phyloP scores from a whole-genome alignment of 2,329 filamentous ascomycete species.

The Colletotrichum kahawae region DNA sequence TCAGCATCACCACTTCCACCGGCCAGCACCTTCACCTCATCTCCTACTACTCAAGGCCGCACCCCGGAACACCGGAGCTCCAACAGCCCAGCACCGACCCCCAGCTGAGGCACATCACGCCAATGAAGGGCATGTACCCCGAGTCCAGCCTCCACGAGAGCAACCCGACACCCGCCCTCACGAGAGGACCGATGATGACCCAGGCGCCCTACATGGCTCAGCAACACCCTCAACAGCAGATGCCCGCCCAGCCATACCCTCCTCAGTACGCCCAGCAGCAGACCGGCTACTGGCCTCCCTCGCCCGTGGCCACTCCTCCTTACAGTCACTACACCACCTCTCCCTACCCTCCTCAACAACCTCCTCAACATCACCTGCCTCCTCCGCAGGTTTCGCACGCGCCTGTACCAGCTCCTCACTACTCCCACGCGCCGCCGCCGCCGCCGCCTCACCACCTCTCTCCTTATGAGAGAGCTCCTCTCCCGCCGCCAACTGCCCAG shows the following conservation, averaged over 20 bases:
- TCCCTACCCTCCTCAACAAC: conserved; percentile 36
- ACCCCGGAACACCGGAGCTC: conserved; percentile 74
- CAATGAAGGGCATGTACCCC: conserved; percentile 94
- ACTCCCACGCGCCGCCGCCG: conserved; percentile 25
- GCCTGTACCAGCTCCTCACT: conserved; percentile 33
- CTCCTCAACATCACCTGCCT: conserved; percentile 23
- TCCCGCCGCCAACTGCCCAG: conserved; percentile 40
- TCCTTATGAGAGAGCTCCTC: conserved; percentile 38
- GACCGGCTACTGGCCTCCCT: conserved; percentile 60
- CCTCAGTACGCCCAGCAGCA: conserved; percentile 44
- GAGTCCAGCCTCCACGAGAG: conserved; percentile 92
- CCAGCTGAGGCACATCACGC: conserved; percentile 79
- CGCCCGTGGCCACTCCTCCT: conserved; percentile 59
- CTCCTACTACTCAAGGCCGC: conserved; percentile 90
- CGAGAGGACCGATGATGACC: conserved; percentile 71
- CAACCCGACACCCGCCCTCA: conserved; percentile 80
- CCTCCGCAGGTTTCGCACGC: conserved; percentile 27
- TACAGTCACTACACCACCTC: conserved; percentile 51
- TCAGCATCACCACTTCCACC: conserved; percentile 93
- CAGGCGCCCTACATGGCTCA: conserved; percentile 38
- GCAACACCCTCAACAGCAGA: conserved; percentile 37
- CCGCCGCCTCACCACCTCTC: conserved; percentile 20
- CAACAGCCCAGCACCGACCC: conserved; percentile 84
- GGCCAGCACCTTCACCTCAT: conserved; percentile 95
- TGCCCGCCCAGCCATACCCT: conserved; percentile 40